Base-by-base conservation (phyloP, 371 early-diverging fungal species). In the Thermomucor indicae-seudaticae region DNA sequence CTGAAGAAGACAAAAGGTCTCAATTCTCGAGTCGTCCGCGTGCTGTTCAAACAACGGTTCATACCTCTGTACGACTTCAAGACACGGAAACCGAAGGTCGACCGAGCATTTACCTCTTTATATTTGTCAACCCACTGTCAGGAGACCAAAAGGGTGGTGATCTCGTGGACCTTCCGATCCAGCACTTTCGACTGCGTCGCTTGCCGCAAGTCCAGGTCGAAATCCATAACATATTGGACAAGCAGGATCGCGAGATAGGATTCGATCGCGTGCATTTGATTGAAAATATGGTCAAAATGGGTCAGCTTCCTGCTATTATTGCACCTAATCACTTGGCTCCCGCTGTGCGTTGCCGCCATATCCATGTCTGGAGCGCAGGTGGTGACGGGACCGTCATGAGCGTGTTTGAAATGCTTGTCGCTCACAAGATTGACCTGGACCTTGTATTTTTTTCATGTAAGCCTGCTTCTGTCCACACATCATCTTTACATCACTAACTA, bases 311-410 rank as follows among this genome's bases (percentile, higher is more conserved):
- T 4, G 19, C 49, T 22, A 31, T 56, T n/a, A 23, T 43, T 12
- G 25, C 46, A 25, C 23, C 23, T 19, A 28, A 44, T 43, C n/a
- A 2, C 25, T 43, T 11, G 34, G 44, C 7, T 4, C 42, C 7
- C 4, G 35, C 23, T 3, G 44, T 37, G 3, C 37, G 54, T 29
- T 49, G 57, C 23, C 49, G 74, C 11, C 74, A 78, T 25, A 63
- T 84, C 41, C 84, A 84, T 57, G 77, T 79, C 17, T 84, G 84
- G 84, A 76, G 77, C 49, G 82, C 81, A 3, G 84, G 84, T 23
- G 84, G 84, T 12, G 84, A 84, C 57, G 84, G 84, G 12, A 84
- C 84, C 0, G 83, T 84, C 29, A 81, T 80, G 72, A 67, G 76
- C n/a, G 78, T 81, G 5, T 65, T 82, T 44, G 78, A 78, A 50